phyloP scores from a whole-genome alignment of 768 basidiomycete genomes.

The Rubroboletus pulcherrimus region DNA sequence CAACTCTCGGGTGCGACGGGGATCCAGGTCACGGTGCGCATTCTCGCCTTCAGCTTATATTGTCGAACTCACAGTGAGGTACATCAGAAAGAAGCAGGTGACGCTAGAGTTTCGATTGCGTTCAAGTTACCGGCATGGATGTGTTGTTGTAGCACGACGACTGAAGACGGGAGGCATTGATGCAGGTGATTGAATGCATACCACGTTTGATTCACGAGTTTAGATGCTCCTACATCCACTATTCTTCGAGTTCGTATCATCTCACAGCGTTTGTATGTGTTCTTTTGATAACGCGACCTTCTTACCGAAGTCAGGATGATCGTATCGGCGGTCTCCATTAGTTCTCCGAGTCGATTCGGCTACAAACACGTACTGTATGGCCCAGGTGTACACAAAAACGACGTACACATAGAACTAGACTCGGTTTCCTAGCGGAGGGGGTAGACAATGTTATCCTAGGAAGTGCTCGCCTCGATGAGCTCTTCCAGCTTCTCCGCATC shows the following conservation, averaged over 20 bases:
- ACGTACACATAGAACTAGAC: neutral
- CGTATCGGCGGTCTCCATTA: neutral
- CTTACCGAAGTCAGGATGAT: neutral
- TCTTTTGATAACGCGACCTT: neutral
- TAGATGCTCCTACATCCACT: too few species aligned
- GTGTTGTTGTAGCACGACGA: neutral
- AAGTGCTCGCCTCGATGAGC: constrained; percentile 12
- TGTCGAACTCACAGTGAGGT: neutral
- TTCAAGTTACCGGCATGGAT: neutral
- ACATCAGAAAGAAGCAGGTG: neutral
- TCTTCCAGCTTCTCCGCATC: constrained; percentile 8
- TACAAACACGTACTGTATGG: neutral
- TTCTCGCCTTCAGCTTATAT: too few species aligned
- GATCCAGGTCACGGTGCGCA: neutral
- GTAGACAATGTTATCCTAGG: neutral
- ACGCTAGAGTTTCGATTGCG: neutral
- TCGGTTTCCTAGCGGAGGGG: neutral
- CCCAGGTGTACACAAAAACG: neutral
- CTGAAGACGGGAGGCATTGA: neutral
- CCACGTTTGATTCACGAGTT: neutral
- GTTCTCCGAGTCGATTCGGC: neutral
- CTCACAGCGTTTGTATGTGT: neutral
- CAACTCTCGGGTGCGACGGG: neutral
- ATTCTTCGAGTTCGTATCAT: neutral
- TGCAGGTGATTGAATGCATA: neutral